Percentiles rank a stretch among this genome's conserved stretches.
These are phyloP conservation scores for Protomyces pachydermus DNA, from an alignment of 1,139 yeast genomes.

Conservation along the genomic window DNA sequence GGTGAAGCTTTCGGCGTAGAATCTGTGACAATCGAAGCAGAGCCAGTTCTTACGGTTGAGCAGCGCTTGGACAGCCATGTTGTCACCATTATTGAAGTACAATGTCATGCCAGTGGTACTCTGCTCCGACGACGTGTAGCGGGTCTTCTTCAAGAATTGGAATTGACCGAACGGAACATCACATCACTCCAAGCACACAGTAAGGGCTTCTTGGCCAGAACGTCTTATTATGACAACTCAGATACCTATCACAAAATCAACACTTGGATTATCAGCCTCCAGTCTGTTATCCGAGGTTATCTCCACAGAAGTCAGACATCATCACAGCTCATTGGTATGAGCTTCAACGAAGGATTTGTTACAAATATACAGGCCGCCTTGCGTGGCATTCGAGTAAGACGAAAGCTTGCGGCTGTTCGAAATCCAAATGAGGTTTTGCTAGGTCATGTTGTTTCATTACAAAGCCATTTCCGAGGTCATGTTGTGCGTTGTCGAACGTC, in stretches of 20 bases:
- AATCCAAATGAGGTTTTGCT: not conserved
- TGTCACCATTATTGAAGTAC: slow-evolving; percentile 37
- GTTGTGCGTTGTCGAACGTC: not conserved
- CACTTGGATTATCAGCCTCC: slow-evolving; percentile 40
- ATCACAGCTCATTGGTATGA: not conserved
- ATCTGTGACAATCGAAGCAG: slow-evolving; percentile 33
- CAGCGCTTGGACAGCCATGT: slow-evolving; percentile 36
- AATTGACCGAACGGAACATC: slow-evolving; percentile 29
- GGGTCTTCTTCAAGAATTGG: not conserved
- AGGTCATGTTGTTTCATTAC: not conserved
- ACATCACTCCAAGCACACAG: slow-evolving; percentile 38
- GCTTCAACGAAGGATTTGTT: not conserved
- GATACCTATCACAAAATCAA: slow-evolving; percentile 24
- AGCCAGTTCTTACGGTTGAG: slow-evolving; percentile 36
- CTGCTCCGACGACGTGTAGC: slow-evolving; percentile 15
- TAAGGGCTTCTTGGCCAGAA: slow-evolving; percentile 38
- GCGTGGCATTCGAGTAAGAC: slow-evolving; percentile 1
- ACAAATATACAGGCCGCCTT: not conserved
- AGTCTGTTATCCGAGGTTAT: slow-evolving; percentile 38
- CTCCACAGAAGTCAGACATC: not conserved
- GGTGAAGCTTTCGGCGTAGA: slow-evolving; percentile 39
- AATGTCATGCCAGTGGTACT: slow-evolving; percentile 38
- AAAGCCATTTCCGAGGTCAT: not conserved
- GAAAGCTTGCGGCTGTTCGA: not conserved
- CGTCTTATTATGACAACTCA: slow-evolving; percentile 28